Evolutionary conservation across 2,329 filamentous ascomycete species (phyloP).

Genomic region (Sarocladium kiliense): DNA sequence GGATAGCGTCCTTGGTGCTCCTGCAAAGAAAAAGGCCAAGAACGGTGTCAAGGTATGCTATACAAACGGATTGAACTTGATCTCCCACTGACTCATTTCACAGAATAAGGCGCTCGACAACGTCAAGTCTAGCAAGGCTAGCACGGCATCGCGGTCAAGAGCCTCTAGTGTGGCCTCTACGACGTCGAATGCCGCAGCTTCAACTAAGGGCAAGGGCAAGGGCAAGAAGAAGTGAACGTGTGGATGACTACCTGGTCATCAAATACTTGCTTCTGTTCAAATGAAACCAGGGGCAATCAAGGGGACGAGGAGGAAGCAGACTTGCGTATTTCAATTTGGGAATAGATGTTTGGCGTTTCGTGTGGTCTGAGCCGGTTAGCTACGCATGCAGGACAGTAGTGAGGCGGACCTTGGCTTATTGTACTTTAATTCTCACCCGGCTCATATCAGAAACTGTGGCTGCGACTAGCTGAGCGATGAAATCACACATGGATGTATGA

Average conservation of each 20-base stretch:
- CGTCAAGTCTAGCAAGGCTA: slow-evolving; percentile 76
- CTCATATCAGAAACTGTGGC: too few species aligned
- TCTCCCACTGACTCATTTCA: slow-evolving; percentile 10
- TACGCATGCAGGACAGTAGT: neutral
- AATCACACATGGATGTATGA: neutral
- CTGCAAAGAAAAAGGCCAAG: slow-evolving; percentile 87
- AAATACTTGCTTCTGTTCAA: too few species aligned
- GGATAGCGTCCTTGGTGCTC: slow-evolving; percentile 71
- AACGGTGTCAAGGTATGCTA: slow-evolving; percentile 71
- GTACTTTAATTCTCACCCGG: neutral
- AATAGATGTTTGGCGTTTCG: slow-evolving; percentile 7
- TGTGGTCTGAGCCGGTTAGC: neutral
- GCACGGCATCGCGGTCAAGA: slow-evolving; percentile 72
- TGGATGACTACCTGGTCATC: neutral
- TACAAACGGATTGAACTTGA: neutral
- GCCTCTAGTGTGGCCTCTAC: slow-evolving; percentile 84
- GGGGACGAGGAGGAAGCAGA: neutral
- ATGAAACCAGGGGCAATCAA: too few species aligned
- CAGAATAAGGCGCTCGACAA: slow-evolving; percentile 93
- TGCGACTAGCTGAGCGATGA: too few species aligned
- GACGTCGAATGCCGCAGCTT: slow-evolving; percentile 38
- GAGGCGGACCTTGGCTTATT: slow-evolving; percentile 1
- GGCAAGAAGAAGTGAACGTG: slow-evolving; percentile 25
- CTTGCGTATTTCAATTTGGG: neutral
- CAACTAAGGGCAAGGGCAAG: slow-evolving; percentile 45